phyloP scores from a whole-genome alignment of 257 asterid genomes.

The Solanum bulbocastanum region DNA sequence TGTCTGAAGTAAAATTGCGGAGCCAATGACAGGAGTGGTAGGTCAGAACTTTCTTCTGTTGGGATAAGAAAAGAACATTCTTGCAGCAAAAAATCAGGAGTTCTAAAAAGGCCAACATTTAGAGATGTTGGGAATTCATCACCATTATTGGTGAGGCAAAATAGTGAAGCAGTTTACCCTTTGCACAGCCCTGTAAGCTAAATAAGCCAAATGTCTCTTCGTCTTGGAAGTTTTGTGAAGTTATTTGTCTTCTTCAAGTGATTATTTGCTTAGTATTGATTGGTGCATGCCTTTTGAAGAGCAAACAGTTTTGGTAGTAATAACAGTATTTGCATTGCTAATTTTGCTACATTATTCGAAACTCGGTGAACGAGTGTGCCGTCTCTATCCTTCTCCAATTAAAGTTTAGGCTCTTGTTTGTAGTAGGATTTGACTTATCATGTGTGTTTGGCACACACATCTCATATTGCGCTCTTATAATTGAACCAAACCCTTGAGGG shows the following conservation, averaged over 20 bases:
- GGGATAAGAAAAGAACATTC: slow-evolving; percentile 11
- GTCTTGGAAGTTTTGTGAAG: neutral
- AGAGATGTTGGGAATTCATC: slow-evolving; percentile 43
- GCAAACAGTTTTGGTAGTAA: neutral
- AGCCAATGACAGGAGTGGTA: neutral
- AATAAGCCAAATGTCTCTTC: neutral
- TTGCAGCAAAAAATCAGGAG: slow-evolving; percentile 3
- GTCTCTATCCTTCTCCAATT: no score
- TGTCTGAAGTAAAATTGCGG: slow-evolving; percentile 23
- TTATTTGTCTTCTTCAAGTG: neutral
- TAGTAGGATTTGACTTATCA: neutral
- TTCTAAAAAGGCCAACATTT: slow-evolving; percentile 25
- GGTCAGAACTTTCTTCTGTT: slow-evolving; percentile 9
- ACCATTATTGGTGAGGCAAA: slow-evolving; percentile 15
- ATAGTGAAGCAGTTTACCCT: slow-evolving; percentile 16
- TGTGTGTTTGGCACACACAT: neutral
- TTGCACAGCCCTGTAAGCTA: slow-evolving; percentile 13
- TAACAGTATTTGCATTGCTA: neutral
- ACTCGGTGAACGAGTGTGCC: neutral
- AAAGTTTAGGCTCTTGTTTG: no score
- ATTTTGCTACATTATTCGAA: neutral
- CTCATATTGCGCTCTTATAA: neutral
- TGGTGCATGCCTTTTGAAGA: neutral
- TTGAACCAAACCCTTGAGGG: neutral
- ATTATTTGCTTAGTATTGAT: neutral